A percentile compares a stretch with the other conserved stretches of the same genome.
phyloP scores from a whole-genome alignment of 306 rosid species.

The Senna tora region DNA sequence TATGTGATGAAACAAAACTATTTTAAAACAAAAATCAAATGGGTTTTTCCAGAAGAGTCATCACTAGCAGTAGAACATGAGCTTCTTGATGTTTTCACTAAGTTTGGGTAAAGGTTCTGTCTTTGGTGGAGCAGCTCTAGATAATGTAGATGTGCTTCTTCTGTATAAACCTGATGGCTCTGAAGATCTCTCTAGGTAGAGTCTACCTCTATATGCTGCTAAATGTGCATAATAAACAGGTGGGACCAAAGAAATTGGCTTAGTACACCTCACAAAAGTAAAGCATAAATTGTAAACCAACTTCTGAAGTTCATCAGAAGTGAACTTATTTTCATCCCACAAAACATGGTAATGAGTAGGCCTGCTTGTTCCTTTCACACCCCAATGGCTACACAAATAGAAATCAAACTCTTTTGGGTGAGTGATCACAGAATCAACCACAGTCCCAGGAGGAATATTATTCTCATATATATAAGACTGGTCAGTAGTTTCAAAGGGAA shows the following conservation, averaged over 20 bases:
- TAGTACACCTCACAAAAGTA: constrained; percentile 92
- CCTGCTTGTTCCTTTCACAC: constrained; percentile 95
- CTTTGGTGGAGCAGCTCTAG: constrained; percentile 87
- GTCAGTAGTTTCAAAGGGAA: constrained; percentile 67
- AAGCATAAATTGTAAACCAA: constrained; percentile 86
- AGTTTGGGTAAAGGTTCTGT: constrained; percentile 80
- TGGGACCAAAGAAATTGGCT: constrained; percentile 97
- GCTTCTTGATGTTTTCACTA: constrained; percentile 85
- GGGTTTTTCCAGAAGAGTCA: constrained; percentile 20
- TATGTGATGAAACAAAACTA: constrained; percentile 17
- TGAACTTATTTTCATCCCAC: constrained; percentile 91
- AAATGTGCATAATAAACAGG: constrained; percentile 97
- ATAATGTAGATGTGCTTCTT: constrained; percentile 50
- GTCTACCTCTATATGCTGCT: constrained; percentile 97
- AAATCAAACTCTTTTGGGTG: constrained; percentile 95
- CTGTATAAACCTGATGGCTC: constrained; percentile 57
- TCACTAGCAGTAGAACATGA: constrained; percentile 92
- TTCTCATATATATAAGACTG: constrained; percentile 67
- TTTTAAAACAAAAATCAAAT: constrained; percentile 29
- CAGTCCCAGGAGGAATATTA: constrained; percentile 91
- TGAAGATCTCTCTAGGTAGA: constrained; percentile 88
- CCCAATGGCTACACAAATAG: constrained; percentile 96
- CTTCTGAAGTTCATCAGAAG: constrained; percentile 92
- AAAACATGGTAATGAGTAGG: constrained; percentile 95
- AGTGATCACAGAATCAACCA: constrained; percentile 92